Percentiles rank a stretch among this genome's conserved stretches.
Conservation (phyloP, 1,139 yeast species). For the Candida glucosophila region DNA sequence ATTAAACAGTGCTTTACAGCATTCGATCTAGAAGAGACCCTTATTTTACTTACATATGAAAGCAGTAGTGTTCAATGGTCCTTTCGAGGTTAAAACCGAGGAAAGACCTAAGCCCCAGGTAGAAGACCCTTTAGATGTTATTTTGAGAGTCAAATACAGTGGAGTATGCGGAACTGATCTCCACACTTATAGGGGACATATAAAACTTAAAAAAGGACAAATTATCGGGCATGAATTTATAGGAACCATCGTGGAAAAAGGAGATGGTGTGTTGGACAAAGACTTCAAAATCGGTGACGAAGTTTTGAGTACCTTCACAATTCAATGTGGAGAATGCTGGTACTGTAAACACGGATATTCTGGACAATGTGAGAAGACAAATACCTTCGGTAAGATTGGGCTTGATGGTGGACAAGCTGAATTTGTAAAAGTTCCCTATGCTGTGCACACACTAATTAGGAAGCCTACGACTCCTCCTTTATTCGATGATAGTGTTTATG, state of each 20-base stretch:
- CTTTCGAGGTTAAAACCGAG: slow-evolving; percentile 35
- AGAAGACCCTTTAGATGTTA: slow-evolving; percentile 34
- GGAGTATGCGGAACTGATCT: slow-evolving; percentile 59
- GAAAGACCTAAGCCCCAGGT: slow-evolving; percentile 37
- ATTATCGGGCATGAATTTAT: slow-evolving; percentile 45
- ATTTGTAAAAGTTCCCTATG: slow-evolving; percentile 49
- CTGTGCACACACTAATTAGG: slow-evolving; percentile 40
- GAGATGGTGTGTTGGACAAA: slow-evolving; percentile 18
- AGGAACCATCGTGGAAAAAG: slow-evolving; percentile 33
- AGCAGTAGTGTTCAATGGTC: slow-evolving; percentile 50
- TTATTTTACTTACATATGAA: slow-evolving; percentile 42
- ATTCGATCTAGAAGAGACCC: too few species aligned
- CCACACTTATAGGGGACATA: slow-evolving; percentile 53
- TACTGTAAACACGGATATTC: slow-evolving; percentile 45
- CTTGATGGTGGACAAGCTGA: slow-evolving; percentile 58
- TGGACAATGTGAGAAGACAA: slow-evolving; percentile 43
- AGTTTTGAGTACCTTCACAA: slow-evolving; percentile 44
- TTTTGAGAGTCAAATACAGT: slow-evolving; percentile 43
- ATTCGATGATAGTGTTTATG: slow-evolving; percentile 38
- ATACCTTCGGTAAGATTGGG: slow-evolving; percentile 47
- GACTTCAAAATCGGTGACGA: slow-evolving; percentile 34
- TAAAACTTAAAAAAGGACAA: slow-evolving; percentile 32
- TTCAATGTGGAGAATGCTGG: slow-evolving; percentile 51
- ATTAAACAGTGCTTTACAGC: slow-evolving; percentile 1
- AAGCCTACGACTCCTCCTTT: slow-evolving; percentile 22